Evolutionary conservation across 768 basidiomycete genomes (phyloP), one percentile per base, ranked within the genome.

Genomic region (Daedaleopsis nitida): DNA sequence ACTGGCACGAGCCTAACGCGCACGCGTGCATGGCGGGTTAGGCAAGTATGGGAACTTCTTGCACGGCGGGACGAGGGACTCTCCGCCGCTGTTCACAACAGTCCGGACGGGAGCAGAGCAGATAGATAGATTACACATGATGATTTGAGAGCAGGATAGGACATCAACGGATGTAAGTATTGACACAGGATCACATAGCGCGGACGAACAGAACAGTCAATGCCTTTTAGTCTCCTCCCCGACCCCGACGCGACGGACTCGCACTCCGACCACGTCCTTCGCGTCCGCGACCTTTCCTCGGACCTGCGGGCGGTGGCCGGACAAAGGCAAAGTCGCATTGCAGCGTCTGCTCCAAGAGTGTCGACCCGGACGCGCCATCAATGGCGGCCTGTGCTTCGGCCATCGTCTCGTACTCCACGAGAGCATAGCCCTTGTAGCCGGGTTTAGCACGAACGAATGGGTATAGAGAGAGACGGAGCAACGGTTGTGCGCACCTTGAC

Each of bases 321-420:
- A 95, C 89, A 69, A 98, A 98, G 0, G 91, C 93, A 72, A 92
- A 98, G 70, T 97, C 96, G 68, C 93, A 96, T 65, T 91, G 86
- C 47, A 98, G 81, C 17, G 75, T 77, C 76, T 98, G 94, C 69
- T 97, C 97, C 57, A 99, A 76, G 58, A 98, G 74, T 7, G 84
- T 79, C 5, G 92, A 87, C 3, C 93, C 92, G 23, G 89, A 86
- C 24, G 95, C 94, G 49, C 88, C 89, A 58, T 94, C 91, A 63
- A 99, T 96, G 17, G 97, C 97, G 27, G 87, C 86, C 68, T 97
- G 93, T 1, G 97, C 97, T 62, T 98, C 96, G 12, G 87, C 81
- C 86, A 92, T 90, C 6, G 94, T 96, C 70, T 96, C 94, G 73
- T 98, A 99, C 75, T 99, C 97, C 53, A 99, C 93, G 57, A 99